Conservation (phyloP, 2,329 filamentous ascomycete genomes). For the Trichophyton mentagrophytes region DNA sequence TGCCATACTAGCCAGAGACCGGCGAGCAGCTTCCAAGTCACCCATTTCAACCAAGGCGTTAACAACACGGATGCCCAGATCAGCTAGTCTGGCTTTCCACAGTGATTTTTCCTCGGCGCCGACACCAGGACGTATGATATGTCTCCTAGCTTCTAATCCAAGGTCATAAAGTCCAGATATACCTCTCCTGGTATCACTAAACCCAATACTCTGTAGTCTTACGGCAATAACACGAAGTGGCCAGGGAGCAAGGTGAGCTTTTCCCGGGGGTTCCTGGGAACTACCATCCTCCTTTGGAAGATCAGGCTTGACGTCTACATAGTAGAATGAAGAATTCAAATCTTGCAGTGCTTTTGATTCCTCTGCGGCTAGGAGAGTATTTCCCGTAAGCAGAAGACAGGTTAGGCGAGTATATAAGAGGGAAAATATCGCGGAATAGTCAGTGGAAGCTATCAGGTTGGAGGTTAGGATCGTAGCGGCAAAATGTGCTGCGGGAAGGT, state of each 20-base stretch:
- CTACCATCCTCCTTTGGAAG: neutral
- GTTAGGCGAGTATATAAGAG: conserved; percentile 71
- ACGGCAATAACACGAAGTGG: conserved; percentile 70
- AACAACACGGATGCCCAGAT: conserved; percentile 55
- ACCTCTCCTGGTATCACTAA: conserved; percentile 68
- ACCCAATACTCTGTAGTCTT: conserved; percentile 71
- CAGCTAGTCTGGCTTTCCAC: conserved; percentile 61
- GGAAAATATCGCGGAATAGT: conserved; percentile 56
- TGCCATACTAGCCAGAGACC: conserved; percentile 53
- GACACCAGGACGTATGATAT: conserved; percentile 40
- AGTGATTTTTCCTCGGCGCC: conserved; percentile 45
- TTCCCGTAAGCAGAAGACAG: conserved; percentile 67
- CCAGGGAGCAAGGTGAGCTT: conserved; percentile 66
- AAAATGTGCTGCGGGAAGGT: conserved; percentile 57
- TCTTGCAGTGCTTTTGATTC: conserved; percentile 53
- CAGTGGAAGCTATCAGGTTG: conserved; percentile 30
- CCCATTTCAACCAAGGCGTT: conserved; percentile 54
- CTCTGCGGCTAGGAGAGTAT: conserved; percentile 53
- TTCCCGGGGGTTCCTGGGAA: conserved; percentile 6
- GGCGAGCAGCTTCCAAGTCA: conserved; percentile 64
- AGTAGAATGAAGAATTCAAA: conserved; percentile 44
- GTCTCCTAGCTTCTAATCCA: conserved; percentile 59
- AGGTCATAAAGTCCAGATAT: conserved; percentile 88
- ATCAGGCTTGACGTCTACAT: conserved; percentile 21
- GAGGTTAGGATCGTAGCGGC: conserved; percentile 32